Evolutionary conservation across 2,329 filamentous ascomycete species (phyloP).

Genomic region (Fusarium sulawesiense): DNA sequence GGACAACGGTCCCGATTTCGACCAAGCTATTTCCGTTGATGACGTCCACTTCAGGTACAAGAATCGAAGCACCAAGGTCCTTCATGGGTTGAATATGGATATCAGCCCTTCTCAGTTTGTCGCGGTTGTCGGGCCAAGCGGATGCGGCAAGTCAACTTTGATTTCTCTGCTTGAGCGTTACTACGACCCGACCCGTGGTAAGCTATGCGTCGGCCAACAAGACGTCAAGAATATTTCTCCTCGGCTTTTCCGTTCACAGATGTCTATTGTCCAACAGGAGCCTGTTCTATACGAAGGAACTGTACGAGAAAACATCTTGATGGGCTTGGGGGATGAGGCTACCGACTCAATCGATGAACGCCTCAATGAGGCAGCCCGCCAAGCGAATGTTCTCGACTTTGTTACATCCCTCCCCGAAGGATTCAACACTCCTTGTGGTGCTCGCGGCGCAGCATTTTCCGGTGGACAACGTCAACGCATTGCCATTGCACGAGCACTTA

Average conservation of each 20-base stretch:
- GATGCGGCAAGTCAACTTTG: slow-evolving; percentile 70
- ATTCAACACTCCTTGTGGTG: slow-evolving; percentile 69
- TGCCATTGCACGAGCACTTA: slow-evolving; percentile 73
- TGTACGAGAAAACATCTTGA: slow-evolving; percentile 65
- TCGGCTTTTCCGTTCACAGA: slow-evolving; percentile 48
- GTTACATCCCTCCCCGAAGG: slow-evolving; percentile 51
- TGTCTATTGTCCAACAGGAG: slow-evolving; percentile 56
- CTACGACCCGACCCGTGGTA: slow-evolving; percentile 52
- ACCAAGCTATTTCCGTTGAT: slow-evolving; percentile 18
- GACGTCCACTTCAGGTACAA: slow-evolving; percentile 29
- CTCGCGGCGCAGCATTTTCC: slow-evolving; percentile 71
- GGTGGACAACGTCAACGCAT: slow-evolving; percentile 75
- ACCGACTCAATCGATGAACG: slow-evolving; percentile 34
- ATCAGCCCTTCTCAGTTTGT: slow-evolving; percentile 53
- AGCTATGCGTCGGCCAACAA: slow-evolving; percentile 43
- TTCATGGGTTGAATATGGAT: slow-evolving; percentile 13
- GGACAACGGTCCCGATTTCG: slow-evolving; percentile 37
- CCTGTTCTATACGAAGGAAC: slow-evolving; percentile 59
- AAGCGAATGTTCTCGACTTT: slow-evolving; percentile 62
- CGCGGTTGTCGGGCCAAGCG: slow-evolving; percentile 67
- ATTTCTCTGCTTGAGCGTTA: slow-evolving; percentile 63
- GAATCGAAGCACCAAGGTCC: slow-evolving; percentile 12
- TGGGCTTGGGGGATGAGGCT: slow-evolving; percentile 51
- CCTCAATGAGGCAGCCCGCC: slow-evolving; percentile 57
- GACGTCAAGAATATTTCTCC: slow-evolving; percentile 44